These are phyloP conservation scores for Saccharata proteae DNA, from an alignment of 2,329 filamentous ascomycete genomes.

Conservation along the genomic window DNA sequence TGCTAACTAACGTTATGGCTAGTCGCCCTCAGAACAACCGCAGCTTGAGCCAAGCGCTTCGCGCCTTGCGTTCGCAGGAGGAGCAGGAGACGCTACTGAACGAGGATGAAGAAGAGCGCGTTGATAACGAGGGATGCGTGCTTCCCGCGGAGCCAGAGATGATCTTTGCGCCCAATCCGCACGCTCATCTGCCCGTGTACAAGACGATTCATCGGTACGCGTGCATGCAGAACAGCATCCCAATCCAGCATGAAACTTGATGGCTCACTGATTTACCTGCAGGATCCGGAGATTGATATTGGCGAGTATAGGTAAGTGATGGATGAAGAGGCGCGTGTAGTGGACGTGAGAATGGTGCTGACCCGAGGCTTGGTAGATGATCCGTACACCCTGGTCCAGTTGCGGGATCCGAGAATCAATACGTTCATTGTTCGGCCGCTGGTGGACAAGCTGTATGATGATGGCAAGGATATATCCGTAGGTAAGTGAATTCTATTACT, in stretches of 20 bases:
- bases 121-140: slow-evolving; percentile 34
- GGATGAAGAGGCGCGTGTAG: neutral
- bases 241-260: too few species aligned
- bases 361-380: slow-evolving; percentile 37
- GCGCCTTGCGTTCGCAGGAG: slow-evolving; percentile 30
- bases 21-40: neutral
- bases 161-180: slow-evolving; percentile 39
- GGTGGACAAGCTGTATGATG: slow-evolving; percentile 71
- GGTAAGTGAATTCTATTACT: slow-evolving; percentile 31
- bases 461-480: slow-evolving; percentile 68
- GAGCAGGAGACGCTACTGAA: slow-evolving; percentile 37
- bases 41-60: slow-evolving; percentile 23
- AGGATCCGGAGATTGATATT: slow-evolving; percentile 34
- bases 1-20: too few species aligned
- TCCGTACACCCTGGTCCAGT: slow-evolving; percentile 60
- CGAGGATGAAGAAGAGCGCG: slow-evolving; percentile 28
- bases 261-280: slow-evolving; percentile 1
- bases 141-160: slow-evolving; percentile 23
- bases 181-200: slow-evolving; percentile 58
- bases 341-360: too few species aligned
- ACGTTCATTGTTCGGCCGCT: slow-evolving; percentile 66
- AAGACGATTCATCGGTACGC: slow-evolving; percentile 57
- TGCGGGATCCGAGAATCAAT: slow-evolving; percentile 72
- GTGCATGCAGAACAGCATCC: too few species aligned
- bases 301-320: slow-evolving; percentile 32